A percentile compares a stretch with the other conserved stretches of the same genome.
phyloP scores from a whole-genome alignment of 2,329 filamentous ascomycete species.

The Colletotrichum musae region DNA sequence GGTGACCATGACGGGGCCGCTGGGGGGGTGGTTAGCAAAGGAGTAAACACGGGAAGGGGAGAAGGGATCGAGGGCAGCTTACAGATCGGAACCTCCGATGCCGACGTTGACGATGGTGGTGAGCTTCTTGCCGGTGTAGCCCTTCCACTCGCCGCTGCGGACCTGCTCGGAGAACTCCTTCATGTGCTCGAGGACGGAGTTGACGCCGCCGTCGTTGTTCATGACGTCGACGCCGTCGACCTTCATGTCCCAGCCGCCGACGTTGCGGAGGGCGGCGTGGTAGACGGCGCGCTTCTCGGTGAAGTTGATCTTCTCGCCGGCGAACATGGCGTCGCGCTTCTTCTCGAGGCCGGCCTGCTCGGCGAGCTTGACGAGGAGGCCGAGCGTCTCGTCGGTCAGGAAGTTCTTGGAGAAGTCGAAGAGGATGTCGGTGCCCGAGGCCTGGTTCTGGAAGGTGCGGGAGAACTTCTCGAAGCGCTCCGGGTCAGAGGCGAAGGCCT shows the following conservation, averaged over 20 bases:
- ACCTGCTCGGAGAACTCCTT: slow-evolving; percentile 98
- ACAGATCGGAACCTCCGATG: slow-evolving; percentile 98
- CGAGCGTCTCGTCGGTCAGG: slow-evolving; percentile 90
- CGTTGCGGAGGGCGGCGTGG: slow-evolving; percentile 94
- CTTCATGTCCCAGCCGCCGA: slow-evolving; percentile 83
- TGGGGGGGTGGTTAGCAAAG: slow-evolving; percentile 56
- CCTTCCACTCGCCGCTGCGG: slow-evolving; percentile 95
- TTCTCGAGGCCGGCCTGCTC: slow-evolving; percentile 92
- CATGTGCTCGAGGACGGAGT: slow-evolving; percentile 94
- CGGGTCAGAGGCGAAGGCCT: slow-evolving; percentile 91
- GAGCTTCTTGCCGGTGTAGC: slow-evolving; percentile 96
- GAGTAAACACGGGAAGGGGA: neutral
- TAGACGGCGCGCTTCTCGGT: slow-evolving; percentile 97
- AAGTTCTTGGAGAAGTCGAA: slow-evolving; percentile 99
- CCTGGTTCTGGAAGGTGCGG: slow-evolving; percentile 83
- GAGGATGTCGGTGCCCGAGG: slow-evolving; percentile 87
- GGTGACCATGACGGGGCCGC: slow-evolving; percentile 98
- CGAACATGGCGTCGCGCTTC: slow-evolving; percentile 97
- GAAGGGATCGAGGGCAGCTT: slow-evolving; percentile 57
- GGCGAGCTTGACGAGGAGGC: slow-evolving; percentile 89
- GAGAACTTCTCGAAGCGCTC: slow-evolving; percentile 92
- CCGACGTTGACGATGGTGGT: slow-evolving; percentile 97
- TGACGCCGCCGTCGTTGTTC: slow-evolving; percentile 88
- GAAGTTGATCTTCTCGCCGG: slow-evolving; percentile 99
- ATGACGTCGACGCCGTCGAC: slow-evolving; percentile 96